phyloP scores from a whole-genome alignment of 306 rosid genomes.

The Cicer pinnatifidum region DNA sequence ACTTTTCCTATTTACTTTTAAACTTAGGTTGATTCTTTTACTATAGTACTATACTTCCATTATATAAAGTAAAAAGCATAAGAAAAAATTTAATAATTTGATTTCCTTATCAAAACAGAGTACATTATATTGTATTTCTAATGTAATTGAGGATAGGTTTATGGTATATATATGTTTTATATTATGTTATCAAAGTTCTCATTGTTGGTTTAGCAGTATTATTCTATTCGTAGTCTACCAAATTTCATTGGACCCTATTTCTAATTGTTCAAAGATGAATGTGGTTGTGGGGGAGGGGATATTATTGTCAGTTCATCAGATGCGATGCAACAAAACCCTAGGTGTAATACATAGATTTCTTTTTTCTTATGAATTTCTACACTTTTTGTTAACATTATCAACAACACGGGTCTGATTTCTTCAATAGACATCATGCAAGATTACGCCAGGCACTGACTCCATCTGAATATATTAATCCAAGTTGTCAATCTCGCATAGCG shows the following conservation, averaged over 20 bases:
- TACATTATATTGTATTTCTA: conserved; percentile 1
- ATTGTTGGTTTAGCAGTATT: background rate
- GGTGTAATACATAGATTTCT: background rate
- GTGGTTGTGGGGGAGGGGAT: background rate
- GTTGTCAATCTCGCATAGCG: too few relatives aligned
- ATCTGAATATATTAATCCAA: background rate
- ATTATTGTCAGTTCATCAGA: background rate
- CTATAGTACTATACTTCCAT: background rate
- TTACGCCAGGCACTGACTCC: background rate
- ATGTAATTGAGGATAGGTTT: background rate
- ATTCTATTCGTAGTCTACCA: background rate
- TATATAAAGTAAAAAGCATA: background rate
- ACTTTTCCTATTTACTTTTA: background rate
- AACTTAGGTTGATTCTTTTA: background rate
- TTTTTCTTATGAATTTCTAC: background rate
- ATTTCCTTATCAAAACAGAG: conserved; percentile 7
- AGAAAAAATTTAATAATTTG: background rate
- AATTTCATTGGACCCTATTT: background rate
- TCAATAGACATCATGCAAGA: background rate
- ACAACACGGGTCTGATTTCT: background rate
- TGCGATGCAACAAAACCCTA: background rate
- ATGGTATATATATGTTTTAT: background rate
- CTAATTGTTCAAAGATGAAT: background rate
- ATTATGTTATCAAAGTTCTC: background rate
- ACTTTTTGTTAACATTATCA: background rate